Conservation (phyloP, 495 filamentous ascomycete species). For the Trichoderma virens region DNA sequence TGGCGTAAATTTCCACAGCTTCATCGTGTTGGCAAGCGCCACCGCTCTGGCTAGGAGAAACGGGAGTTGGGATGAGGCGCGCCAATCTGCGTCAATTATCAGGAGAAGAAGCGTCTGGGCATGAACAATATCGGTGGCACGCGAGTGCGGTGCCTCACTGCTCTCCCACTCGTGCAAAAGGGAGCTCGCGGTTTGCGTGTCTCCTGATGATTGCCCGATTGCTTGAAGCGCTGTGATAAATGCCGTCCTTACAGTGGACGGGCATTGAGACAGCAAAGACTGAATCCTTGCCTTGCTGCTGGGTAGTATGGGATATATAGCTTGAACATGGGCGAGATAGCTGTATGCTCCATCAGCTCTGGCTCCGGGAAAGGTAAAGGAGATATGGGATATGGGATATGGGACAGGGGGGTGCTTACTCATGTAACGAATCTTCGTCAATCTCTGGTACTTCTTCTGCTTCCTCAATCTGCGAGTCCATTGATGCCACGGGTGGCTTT, state of each 20-base stretch:
- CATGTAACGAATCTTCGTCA: conserved; percentile 34
- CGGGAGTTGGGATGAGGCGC: conserved; percentile 26
- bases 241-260: conserved; percentile 55
- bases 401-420: neutral
- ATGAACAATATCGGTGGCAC: conserved; percentile 48
- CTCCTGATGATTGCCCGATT: conserved; percentile 45
- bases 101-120: conserved; percentile 57
- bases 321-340: conserved; percentile 66
- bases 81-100: conserved; percentile 51
- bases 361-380: neutral
- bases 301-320: conserved; percentile 66
- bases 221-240: conserved; percentile 63
- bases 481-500: conserved; percentile 23
- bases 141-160: conserved; percentile 34
- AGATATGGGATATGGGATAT: too few relatives aligned
- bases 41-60: conserved; percentile 50
- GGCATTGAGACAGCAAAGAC: conserved; percentile 53
- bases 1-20: conserved; percentile 27
- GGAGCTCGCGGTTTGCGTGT: conserved; percentile 38
- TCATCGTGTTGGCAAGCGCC: conserved; percentile 50
- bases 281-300: conserved; percentile 55
- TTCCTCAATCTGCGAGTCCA: conserved; percentile 29
- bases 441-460: conserved; percentile 30
- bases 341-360: conserved; percentile 36
- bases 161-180: conserved; percentile 48